Conservation (phyloP, 331 rosid genomes). For the Saraca asoca region DNA sequence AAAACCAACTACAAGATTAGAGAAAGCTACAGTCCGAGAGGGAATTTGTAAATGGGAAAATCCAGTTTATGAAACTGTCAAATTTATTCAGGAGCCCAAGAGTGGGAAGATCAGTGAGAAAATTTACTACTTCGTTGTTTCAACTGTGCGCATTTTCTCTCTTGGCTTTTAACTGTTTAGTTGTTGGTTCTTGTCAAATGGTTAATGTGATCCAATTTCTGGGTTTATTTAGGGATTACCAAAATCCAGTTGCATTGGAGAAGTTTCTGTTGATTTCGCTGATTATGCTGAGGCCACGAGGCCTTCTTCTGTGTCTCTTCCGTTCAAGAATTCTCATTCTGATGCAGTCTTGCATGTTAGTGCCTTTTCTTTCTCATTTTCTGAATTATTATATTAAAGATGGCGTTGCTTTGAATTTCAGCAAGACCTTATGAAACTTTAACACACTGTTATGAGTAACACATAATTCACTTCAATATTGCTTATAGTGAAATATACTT, state of each 20-base stretch:
- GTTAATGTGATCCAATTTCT: slow-evolving; percentile 35
- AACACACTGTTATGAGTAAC: slow-evolving; percentile 24
- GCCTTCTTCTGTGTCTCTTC: slow-evolving; percentile 71
- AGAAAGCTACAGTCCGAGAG: slow-evolving; percentile 63
- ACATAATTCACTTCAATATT: slow-evolving; percentile 29
- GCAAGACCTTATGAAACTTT: slow-evolving; percentile 4
- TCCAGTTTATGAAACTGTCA: slow-evolving; percentile 75
- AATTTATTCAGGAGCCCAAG: slow-evolving; percentile 60
- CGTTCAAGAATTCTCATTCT: slow-evolving; percentile 69
- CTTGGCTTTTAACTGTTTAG: not conserved
- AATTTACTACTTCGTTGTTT: slow-evolving; percentile 64
- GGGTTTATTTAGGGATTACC: slow-evolving; percentile 60
- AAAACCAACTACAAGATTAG: slow-evolving; percentile 66
- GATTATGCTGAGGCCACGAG: slow-evolving; percentile 74
- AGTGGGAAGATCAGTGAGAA: slow-evolving; percentile 70
- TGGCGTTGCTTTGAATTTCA: slow-evolving; percentile 34
- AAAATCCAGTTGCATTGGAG: slow-evolving; percentile 64
- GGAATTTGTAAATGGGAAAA: slow-evolving; percentile 84
- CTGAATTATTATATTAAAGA: not conserved
- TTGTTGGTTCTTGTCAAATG: slow-evolving; percentile 2
- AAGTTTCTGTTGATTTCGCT: slow-evolving; percentile 74
- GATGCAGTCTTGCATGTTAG: slow-evolving; percentile 88
- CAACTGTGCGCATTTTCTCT: slow-evolving; percentile 51
- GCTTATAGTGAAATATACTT: slow-evolving; percentile 4
- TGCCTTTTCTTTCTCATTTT: slow-evolving; percentile 14